These are phyloP conservation scores for Saccharomycopsis olivae DNA, from an alignment of 805 yeast genomes.

Conservation along the genomic window DNA sequence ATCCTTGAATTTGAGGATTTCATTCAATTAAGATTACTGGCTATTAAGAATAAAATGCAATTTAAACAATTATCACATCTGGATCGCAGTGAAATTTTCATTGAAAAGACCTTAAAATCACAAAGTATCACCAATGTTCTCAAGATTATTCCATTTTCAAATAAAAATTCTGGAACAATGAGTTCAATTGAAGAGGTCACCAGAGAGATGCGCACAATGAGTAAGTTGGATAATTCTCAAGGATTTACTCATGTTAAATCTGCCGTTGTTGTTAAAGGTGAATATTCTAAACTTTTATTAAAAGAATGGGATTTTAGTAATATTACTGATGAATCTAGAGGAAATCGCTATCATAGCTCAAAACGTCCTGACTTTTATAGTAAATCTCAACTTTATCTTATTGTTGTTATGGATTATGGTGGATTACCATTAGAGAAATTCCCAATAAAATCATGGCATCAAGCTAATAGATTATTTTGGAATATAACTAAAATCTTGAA, in stretches of 20 bases:
- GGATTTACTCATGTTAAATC: constrained; percentile 38
- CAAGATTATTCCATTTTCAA: constrained; percentile 45
- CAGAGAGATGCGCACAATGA: constrained; percentile 37
- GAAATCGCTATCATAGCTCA: too few species aligned
- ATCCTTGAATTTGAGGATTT: constrained; percentile 16
- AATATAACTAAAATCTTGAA: constrained; percentile 38
- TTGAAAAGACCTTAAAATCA: constrained; percentile 10
- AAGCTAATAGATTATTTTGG: constrained; percentile 40
- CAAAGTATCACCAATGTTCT: constrained; percentile 24
- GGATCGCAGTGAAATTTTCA: constrained; percentile 9
- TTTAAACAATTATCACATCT: constrained; percentile 8
- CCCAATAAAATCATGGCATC: constrained; percentile 29
- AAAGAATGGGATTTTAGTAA: constrained; percentile 35
- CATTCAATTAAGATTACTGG: constrained; percentile 6
- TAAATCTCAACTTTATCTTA: constrained; percentile 24
- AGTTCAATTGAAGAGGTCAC: constrained; percentile 31
- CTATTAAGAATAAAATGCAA: constrained; percentile 4
- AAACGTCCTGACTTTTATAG: constrained; percentile 30
- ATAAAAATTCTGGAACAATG: constrained; percentile 21
- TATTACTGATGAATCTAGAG: constrained; percentile 4
- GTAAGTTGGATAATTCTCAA: constrained; percentile 28
- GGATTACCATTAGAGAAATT: constrained; percentile 37
- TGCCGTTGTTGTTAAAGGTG: constrained; percentile 37
- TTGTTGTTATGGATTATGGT: constrained; percentile 30
- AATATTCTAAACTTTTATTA: constrained; percentile 30